Conservation (phyloP, 75 land plant species). For the Picea glauca region DNA sequence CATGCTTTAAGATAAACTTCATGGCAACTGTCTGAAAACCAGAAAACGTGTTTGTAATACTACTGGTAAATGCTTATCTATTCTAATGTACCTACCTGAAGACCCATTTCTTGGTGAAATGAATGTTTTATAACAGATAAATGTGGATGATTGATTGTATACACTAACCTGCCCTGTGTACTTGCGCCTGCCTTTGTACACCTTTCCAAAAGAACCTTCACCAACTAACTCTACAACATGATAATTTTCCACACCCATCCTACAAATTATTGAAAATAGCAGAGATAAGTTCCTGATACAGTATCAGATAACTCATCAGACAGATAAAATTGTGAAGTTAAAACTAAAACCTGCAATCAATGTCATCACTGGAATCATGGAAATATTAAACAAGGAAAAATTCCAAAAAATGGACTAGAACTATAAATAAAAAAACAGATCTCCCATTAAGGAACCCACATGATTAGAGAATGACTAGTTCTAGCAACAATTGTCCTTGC, state of each 20-base stretch:
- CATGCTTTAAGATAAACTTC: conserved; percentile 96
- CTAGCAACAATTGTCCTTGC: too few relatives aligned
- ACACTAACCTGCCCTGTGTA: conserved; percentile 79
- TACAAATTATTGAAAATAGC: background rate
- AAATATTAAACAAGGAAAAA: background rate
- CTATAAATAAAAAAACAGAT: background rate
- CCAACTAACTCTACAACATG: conserved; percentile 97
- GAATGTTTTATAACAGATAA: background rate
- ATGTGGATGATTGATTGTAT: background rate
- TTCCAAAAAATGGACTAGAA: background rate
- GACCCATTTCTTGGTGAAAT: background rate
- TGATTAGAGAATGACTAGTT: too few relatives aligned
- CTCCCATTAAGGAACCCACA: background rate
- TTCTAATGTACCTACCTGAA: background rate
- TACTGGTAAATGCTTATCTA: conserved; percentile 5
- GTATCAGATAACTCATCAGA: background rate
- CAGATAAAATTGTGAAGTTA: background rate
- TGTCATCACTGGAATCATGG: background rate
- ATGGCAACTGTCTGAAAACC: conserved; percentile 88
- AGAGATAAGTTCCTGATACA: background rate
- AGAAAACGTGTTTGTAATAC: background rate
- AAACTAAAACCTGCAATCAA: background rate
- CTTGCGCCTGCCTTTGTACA: conserved; percentile 94
- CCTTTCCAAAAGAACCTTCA: conserved; percentile 98
- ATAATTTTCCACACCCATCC: conserved; percentile 89